Conservation (phyloP, 202 grass and related monocot species). For the Panicum hallii region DNA sequence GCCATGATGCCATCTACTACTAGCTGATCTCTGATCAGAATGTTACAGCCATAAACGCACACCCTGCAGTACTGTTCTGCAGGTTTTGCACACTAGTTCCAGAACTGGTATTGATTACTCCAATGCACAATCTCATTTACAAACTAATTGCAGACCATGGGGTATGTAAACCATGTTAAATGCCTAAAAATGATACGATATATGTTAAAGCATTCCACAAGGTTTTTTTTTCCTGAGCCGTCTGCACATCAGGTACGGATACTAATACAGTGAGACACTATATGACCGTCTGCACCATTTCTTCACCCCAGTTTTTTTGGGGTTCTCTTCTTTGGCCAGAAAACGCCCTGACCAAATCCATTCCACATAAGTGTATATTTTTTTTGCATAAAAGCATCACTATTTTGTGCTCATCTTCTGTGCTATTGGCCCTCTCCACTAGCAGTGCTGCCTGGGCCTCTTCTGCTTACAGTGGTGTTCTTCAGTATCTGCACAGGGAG, state of each 20-base stretch:
- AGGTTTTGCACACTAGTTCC: background rate
- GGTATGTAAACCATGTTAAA: background rate
- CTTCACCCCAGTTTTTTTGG: conserved; percentile 13
- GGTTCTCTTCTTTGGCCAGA: conserved; percentile 15
- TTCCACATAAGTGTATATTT: background rate
- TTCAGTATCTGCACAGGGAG: conserved; percentile 66
- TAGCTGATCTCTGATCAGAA: background rate
- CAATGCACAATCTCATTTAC: background rate
- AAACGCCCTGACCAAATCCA: conserved; percentile 17
- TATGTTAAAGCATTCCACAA: conserved; percentile 4
- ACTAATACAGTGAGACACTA: background rate
- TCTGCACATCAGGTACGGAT: conserved; percentile 9
- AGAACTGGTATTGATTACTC: background rate
- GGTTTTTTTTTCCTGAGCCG: background rate
- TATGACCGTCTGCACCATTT: background rate
- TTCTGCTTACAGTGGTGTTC: conserved; percentile 79
- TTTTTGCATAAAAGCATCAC: background rate
- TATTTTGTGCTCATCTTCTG: conserved; percentile 8
- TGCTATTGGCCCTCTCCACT: conserved; percentile 60
- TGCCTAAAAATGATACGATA: background rate
- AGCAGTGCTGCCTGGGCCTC: conserved; percentile 54
- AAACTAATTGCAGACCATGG: background rate
- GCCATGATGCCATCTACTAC: background rate
- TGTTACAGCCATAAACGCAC: background rate
- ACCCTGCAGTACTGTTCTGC: background rate